Evolutionary conservation across 164 flowering plant species (phyloP).

Genomic region (Liquidambar formosana): DNA sequence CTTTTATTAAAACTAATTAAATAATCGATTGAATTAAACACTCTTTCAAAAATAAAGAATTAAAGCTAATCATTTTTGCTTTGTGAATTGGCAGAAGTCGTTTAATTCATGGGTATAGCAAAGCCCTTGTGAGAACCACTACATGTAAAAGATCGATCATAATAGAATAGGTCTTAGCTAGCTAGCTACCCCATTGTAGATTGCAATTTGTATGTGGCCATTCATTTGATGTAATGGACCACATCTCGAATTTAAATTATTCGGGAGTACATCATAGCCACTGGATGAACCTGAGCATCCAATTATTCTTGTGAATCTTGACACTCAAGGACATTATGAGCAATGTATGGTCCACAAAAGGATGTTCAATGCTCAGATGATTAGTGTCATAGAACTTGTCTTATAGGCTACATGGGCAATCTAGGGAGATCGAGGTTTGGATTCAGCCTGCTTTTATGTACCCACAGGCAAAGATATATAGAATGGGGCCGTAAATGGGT

Average conservation of each 20-base stretch:
- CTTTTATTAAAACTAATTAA: too few species aligned
- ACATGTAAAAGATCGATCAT: too few species aligned
- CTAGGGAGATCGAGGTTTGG: background rate
- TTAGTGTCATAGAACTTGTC: background rate
- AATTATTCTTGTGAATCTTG: background rate
- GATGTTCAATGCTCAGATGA: too few species aligned
- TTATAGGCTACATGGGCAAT: background rate
- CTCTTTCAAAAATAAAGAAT: too few species aligned
- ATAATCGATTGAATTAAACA: too few species aligned
- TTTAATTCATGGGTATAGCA: too few species aligned
- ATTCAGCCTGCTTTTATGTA: background rate
- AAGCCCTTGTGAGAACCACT: too few species aligned
- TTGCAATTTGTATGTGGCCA: slow-evolving; percentile 1
- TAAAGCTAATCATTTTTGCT: too few species aligned
- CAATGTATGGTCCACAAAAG: background rate
- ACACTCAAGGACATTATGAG: background rate
- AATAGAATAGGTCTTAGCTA: background rate
- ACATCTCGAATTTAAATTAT: background rate
- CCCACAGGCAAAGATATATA: background rate
- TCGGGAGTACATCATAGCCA: background rate
- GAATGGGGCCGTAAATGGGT: too few species aligned
- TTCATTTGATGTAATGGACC: background rate
- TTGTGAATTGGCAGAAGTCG: too few species aligned
- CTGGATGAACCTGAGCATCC: background rate
- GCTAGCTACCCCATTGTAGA: background rate